A percentile compares a stretch with the other conserved stretches of the same genome.
phyloP scores from a whole-genome alignment of 2,329 filamentous ascomycete genomes.

The Zarea fungicola region DNA sequence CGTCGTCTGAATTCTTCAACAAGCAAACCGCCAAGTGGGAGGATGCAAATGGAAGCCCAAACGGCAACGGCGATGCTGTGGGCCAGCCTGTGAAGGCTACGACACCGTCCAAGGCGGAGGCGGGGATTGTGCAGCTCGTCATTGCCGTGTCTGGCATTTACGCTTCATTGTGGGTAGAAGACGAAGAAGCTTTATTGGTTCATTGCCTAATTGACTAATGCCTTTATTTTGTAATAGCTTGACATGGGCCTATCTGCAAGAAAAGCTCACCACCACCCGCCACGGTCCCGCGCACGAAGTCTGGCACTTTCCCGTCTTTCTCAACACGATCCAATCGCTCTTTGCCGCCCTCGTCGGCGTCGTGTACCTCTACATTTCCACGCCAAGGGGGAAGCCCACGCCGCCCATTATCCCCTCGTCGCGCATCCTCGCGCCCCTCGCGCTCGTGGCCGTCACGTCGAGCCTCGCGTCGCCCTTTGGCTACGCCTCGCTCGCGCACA shows the following conservation, averaged over 20 bases:
- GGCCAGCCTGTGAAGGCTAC: conserved; percentile 20
- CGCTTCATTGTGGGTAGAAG: conserved; percentile 73
- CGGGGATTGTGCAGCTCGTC: conserved; percentile 68
- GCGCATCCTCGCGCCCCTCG: conserved; percentile 69
- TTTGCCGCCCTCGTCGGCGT: conserved; percentile 81
- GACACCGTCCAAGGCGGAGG: conserved; percentile 39
- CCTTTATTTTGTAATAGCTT: too few relatives aligned
- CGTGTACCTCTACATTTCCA: conserved; percentile 69
- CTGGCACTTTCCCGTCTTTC: conserved; percentile 90
- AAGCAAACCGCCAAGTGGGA: conserved; percentile 37
- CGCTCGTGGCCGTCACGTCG: conserved; percentile 80
- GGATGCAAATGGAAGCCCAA: conserved; percentile 24
- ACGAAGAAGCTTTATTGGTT: not conserved
- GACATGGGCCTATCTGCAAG: conserved; percentile 94
- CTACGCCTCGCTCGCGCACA: conserved; percentile 85
- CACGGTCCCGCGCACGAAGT: conserved; percentile 71
- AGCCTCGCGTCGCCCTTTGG: conserved; percentile 93
- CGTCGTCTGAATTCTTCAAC: conserved; percentile 62
- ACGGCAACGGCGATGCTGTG: conserved; percentile 21
- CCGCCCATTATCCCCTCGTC: conserved; percentile 71
- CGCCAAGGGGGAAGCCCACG: conserved; percentile 36
- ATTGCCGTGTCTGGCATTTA: conserved; percentile 95
- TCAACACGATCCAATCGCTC: conserved; percentile 91
- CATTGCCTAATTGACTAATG: not conserved
- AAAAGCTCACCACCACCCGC: conserved; percentile 89